Evolutionary conservation across 345 rosid species (phyloP), one percentile per base, ranked within the genome.

Genomic region (Camelina neglecta): DNA sequence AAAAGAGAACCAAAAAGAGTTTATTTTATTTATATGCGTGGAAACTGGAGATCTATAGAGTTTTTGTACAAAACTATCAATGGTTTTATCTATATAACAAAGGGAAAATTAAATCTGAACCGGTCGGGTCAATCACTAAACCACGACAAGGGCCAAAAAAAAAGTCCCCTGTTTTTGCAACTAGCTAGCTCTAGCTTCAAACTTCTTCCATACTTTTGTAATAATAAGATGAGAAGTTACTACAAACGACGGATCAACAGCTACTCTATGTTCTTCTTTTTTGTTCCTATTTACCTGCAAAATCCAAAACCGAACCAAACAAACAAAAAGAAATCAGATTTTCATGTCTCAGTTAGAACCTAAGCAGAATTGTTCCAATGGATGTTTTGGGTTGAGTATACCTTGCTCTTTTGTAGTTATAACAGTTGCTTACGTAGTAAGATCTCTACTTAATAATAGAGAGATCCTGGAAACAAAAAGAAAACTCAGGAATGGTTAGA

Each of bases 161-260:
- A 54, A 2, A 33, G 16, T 45, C 80, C 75, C 80, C 7, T 69
- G 65, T 45, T 71, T 29, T 61, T 18, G 44, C 47, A 49, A 26
- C 60, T 48, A 62, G 58, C 71, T 45, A 39, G 38, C 38, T 35
- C 38, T 35, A 69, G 44, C 67, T 77, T 71, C 67, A 42, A 72
- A 77, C 81, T 59, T 77, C 81, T 58, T 71, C 80, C 73, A 77
- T 71, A 59, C 81, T 77, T 59, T 59, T 62, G 55, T 64, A 77
- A 72, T 65, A 77, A 41, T 38, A 71, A 77, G 80, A 71, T 71
- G 76, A 65, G 76, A 71, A 77, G 81, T 77, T 65, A 62, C 39
- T 69, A 56, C 45, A 13, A 24, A 63, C 33, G 29, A 55, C 64
- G 23, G 70, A 51, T 53, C 68, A 69, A 24, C 58, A 24, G 26